phyloP scores from a whole-genome alignment of 805 yeast genomes.

The Starmerella cellae region DNA sequence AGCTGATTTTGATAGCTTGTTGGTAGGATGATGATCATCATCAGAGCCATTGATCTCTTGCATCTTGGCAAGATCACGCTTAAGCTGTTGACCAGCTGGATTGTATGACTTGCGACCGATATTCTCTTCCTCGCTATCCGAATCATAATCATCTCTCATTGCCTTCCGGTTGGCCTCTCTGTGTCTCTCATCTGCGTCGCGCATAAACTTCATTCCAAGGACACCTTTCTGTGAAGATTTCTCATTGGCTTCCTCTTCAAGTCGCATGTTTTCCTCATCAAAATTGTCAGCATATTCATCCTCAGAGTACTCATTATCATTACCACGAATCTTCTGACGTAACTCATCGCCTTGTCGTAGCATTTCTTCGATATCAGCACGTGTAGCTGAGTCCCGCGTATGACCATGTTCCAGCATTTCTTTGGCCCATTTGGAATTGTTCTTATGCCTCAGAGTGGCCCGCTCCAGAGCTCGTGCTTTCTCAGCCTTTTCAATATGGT shows the following conservation, averaged over 20 bases:
- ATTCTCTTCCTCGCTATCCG: constrained; percentile 25
- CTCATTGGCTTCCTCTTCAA: constrained; percentile 24
- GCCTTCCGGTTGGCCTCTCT: constrained; percentile 44
- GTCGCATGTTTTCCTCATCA: constrained; percentile 24
- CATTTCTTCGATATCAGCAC: constrained; percentile 92
- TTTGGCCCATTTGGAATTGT: constrained; percentile 80
- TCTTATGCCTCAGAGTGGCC: constrained; percentile 82
- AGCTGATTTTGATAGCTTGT: background rate
- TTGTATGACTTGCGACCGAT: constrained; percentile 37
- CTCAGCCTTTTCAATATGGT: constrained; percentile 48
- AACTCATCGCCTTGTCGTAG: constrained; percentile 71
- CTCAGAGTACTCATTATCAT: constrained; percentile 37
- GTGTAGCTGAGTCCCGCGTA: constrained; percentile 68
- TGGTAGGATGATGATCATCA: constrained; percentile 13
- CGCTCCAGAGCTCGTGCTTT: constrained; percentile 76
- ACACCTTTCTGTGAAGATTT: constrained; percentile 58
- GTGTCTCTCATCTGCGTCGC: constrained; percentile 64
- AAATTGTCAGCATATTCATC: constrained; percentile 30
- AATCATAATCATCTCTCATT: constrained; percentile 25
- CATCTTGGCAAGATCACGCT: constrained; percentile 18
- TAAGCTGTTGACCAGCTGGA: constrained; percentile 19
- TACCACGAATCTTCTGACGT: constrained; percentile 58
- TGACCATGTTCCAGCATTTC: constrained; percentile 81
- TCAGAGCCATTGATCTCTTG: constrained; percentile 23
- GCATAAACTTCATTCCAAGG: constrained; percentile 91